Percentiles rank a stretch among this genome's conserved stretches.
Conservation (phyloP, 257 asterid species). For the Ilex asprella region DNA sequence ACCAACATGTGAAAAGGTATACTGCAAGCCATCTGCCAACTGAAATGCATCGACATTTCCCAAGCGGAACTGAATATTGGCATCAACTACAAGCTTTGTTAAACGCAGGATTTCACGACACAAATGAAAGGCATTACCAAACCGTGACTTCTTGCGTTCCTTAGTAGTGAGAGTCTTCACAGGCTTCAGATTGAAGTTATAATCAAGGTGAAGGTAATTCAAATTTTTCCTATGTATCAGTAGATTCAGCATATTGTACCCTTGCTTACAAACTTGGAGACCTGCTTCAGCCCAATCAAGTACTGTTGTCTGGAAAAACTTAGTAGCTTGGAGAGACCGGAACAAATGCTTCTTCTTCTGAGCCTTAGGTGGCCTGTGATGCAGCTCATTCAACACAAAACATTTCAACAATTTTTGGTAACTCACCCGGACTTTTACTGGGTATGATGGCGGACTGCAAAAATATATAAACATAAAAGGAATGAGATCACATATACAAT, state of each 20-base stretch:
- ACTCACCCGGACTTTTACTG: conserved; percentile 98
- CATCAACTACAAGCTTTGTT: conserved; percentile 98
- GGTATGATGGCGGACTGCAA: conserved; percentile 89
- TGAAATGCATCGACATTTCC: conserved; percentile 99
- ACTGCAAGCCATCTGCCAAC: conserved; percentile 98
- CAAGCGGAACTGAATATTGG: conserved; percentile 93
- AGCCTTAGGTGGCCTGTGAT: conserved; percentile 98
- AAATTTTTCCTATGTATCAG: conserved; percentile 91
- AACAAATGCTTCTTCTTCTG: conserved; percentile 95
- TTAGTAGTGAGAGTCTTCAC: conserved; percentile 97
- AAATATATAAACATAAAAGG: conserved; percentile 5
- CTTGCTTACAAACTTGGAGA: conserved; percentile 98
- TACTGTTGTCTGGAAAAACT: conserved; percentile 93
- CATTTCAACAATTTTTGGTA: conserved; percentile 93
- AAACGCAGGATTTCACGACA: conserved; percentile 95
- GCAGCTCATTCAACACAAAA: conserved; percentile 93
- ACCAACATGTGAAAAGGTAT: conserved; percentile 96
- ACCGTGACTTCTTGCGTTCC: conserved; percentile 94
- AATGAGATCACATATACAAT: neutral
- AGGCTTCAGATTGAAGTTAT: conserved; percentile 93
- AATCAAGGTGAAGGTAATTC: conserved; percentile 93
- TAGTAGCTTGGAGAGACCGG: conserved; percentile 92
- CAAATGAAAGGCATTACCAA: conserved; percentile 98
- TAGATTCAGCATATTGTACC: conserved; percentile 93
- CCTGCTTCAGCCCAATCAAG: conserved; percentile 99